Evolutionary conservation across 495 filamentous ascomycete genomes (phyloP).

Genomic region (Trichoderma virens): DNA sequence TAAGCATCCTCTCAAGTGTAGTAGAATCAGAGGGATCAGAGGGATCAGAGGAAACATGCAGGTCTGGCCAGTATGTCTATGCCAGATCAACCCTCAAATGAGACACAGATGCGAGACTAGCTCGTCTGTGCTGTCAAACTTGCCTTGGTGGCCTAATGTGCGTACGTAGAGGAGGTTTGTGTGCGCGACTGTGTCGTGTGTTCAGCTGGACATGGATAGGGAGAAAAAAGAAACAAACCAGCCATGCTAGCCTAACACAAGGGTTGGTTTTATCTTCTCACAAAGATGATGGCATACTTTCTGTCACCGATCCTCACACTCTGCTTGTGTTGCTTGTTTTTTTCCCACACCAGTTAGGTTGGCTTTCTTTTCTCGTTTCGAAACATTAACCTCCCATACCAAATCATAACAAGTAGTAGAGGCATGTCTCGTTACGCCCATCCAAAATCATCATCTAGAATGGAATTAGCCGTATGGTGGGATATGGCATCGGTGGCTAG

Average conservation of each 20-base stretch:
- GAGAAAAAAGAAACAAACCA: neutral
- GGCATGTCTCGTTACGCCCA: neutral
- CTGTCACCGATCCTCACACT: neutral
- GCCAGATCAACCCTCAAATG: neutral
- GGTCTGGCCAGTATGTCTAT: neutral
- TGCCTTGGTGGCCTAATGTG: neutral
- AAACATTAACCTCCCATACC: neutral
- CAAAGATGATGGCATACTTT: neutral
- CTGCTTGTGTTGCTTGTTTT: no score
- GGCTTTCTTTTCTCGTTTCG: neutral
- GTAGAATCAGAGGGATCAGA: no score
- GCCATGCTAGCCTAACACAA: neutral
- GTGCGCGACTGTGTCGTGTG: neutral
- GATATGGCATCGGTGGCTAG: neutral
- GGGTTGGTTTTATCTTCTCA: neutral
- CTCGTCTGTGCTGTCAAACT: neutral
- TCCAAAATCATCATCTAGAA: neutral
- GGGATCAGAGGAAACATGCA: no score
- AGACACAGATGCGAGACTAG: neutral
- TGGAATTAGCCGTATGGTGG: neutral
- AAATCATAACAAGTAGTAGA: neutral
- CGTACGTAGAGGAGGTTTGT: neutral
- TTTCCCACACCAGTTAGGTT: neutral
- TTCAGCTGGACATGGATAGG: slow-evolving; percentile 5
- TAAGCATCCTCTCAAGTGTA: no score